Evolutionary conservation across 305 asterid genomes (phyloP).

Genomic region (Solanum chacoense): DNA sequence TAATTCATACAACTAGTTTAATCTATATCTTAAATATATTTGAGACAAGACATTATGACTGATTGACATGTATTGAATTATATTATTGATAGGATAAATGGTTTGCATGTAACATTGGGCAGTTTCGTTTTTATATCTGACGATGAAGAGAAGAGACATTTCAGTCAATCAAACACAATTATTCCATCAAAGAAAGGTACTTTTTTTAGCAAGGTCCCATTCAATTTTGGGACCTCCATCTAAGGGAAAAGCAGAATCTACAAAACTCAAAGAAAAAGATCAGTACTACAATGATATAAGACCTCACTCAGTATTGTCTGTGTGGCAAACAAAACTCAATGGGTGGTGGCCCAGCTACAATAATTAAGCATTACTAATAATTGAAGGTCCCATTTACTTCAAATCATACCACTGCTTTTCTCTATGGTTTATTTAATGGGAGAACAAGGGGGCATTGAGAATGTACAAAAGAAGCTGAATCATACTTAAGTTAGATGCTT

Average conservation of each 20-base stretch:
- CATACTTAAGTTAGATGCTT: not conserved
- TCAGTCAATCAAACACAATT: not conserved
- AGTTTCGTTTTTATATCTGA: not conserved
- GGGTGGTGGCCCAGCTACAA: conserved; percentile 18
- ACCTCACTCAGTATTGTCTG: not conserved
- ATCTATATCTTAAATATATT: not conserved
- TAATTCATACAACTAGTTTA: not conserved
- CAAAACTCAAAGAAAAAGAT: not conserved
- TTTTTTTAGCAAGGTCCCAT: conserved; percentile 4
- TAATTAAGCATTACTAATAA: conserved; percentile 5
- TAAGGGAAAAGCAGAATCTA: not conserved
- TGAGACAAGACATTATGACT: not conserved
- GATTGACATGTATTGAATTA: not conserved
- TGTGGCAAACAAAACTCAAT: conserved; percentile 19
- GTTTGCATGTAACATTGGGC: not conserved
- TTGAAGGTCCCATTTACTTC: not conserved
- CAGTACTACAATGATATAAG: not conserved
- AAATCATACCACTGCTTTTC: not conserved
- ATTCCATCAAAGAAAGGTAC: conserved; percentile 1
- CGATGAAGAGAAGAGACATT: not conserved
- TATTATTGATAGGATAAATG: not conserved
- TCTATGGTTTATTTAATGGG: not conserved
- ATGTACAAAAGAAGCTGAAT: not conserved
- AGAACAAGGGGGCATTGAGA: not conserved
- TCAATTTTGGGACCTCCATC: conserved; percentile 1